phyloP scores from a whole-genome alignment of 306 rosid species.

The Begonia masoniana region DNA sequence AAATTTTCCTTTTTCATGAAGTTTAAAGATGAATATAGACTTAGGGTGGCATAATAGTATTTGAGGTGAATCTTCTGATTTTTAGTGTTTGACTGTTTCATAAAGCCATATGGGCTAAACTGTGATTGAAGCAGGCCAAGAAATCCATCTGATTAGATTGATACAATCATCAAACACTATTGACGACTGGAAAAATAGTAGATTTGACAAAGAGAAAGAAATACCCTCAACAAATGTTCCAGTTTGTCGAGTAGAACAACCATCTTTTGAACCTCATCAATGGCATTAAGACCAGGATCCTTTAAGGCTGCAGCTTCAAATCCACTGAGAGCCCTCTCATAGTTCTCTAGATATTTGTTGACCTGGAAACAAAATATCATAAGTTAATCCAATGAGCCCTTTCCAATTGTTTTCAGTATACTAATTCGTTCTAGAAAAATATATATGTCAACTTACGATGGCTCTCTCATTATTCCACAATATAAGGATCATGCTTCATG shows the following conservation, averaged over 20 bases:
- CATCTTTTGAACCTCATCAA: conserved; percentile 68
- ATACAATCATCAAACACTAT: neutral
- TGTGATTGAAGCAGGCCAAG: neutral
- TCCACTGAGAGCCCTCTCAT: conserved; percentile 87
- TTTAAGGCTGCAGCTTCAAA: conserved; percentile 87
- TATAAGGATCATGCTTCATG: too few species aligned
- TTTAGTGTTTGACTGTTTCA: neutral
- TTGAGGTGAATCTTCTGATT: neutral
- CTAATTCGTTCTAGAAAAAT: too few species aligned
- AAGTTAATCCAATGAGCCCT: neutral
- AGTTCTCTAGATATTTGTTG: conserved; percentile 77
- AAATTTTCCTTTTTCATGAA: neutral
- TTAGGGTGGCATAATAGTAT: neutral
- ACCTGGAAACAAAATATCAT: conserved; percentile 32
- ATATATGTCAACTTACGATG: too few species aligned
- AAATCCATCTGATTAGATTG: too few species aligned
- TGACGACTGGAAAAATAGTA: neutral
- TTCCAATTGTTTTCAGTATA: neutral
- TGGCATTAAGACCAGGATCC: conserved; percentile 89
- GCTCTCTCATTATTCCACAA: too few species aligned
- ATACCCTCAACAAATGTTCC: conserved; percentile 64
- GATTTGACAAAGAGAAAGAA: neutral
- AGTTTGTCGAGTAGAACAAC: conserved; percentile 78
- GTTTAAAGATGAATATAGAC: neutral
- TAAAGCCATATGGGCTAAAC: too few species aligned